Evolutionary conservation across 2,329 filamentous ascomycete genomes (phyloP), one percentile per base, ranked within the genome.

Genomic region (Thielaviopsis populi): DNA sequence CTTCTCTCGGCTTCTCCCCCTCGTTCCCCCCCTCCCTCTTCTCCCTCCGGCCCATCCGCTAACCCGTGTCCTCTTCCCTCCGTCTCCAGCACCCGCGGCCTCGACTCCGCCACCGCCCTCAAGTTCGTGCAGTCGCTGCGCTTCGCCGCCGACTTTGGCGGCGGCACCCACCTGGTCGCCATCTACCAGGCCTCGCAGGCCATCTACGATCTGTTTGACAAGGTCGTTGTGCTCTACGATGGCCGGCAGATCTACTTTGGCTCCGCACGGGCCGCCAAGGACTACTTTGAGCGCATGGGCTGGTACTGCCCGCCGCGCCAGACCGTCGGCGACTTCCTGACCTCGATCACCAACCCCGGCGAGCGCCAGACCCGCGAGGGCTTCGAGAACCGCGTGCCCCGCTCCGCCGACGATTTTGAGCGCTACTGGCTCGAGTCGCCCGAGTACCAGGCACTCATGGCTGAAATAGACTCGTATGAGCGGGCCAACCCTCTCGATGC

Each of bases 191-290:
- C 87, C 6, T 82, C 82, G 19, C 83, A 88, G 69, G 75, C 80
- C 46, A 85, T 86, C 41, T 88, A 88, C 70, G 84, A 88, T 65
- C 74, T 83, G 17, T 91, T 92, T 69, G 87, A 92, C 74, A 91
- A 91, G 71, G 83, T 82, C 0, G 78, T 84, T 0, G 85, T 92
- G 0, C 75, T 91, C 0, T 90, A 91, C 69, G 85, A 91, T 70
- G 89, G 88, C 0, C 80, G 85, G 0, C 82, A 91, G 70, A 91
- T 91, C 67, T 92, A 83, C 74, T 91, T 86, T 67, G 89, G 88
- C 0, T 80, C 81, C 0, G 80, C 83, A 0, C 70, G 69, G 5
- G 71, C 76, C 1, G 88, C 87, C 0, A 84, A 80, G 69, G 71
- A 71, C 0, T 91, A 83, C 72, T 91, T 91, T 66, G 81, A 84